A percentile compares a stretch with the other conserved stretches of the same genome.
phyloP scores from a whole-genome alignment of 2,329 filamentous ascomycete genomes.

The Penicillium palitans region DNA sequence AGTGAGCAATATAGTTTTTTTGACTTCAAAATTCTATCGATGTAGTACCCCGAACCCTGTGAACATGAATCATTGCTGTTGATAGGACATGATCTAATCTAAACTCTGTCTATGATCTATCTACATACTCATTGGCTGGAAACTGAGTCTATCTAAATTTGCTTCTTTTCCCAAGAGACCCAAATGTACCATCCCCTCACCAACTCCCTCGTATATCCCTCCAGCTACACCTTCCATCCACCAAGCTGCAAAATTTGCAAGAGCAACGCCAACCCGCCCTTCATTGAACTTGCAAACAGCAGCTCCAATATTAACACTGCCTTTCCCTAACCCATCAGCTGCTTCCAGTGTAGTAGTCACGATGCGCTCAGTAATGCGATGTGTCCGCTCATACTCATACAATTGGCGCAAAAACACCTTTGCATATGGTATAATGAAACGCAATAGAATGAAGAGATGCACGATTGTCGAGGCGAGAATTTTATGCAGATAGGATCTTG shows the following conservation, averaged over 20 bases:
- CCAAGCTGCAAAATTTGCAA: slow-evolving; percentile 61
- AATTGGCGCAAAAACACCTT: slow-evolving; percentile 55
- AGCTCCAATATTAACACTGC: slow-evolving; percentile 54
- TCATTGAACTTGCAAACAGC: slow-evolving; percentile 63
- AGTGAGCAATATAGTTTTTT: not conserved
- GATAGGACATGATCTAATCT: not conserved
- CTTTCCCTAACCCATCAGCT: slow-evolving; percentile 56
- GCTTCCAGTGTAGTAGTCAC: slow-evolving; percentile 54
- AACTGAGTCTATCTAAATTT: slow-evolving; percentile 20
- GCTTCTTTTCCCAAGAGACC: slow-evolving; percentile 31
- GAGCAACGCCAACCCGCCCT: slow-evolving; percentile 61
- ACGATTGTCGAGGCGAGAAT: slow-evolving; percentile 58
- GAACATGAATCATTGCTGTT: not conserved
- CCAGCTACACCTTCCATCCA: slow-evolving; percentile 64
- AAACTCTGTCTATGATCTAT: not conserved
- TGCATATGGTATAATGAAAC: slow-evolving; percentile 63
- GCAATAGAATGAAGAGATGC: slow-evolving; percentile 59
- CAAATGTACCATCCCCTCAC: slow-evolving; percentile 54
- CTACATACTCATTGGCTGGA: slow-evolving; percentile 9
- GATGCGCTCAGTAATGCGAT: slow-evolving; percentile 63
- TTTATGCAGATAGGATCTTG: slow-evolving; percentile 58
- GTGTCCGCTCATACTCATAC: slow-evolving; percentile 64
- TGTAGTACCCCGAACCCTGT: not conserved
- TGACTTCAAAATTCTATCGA: not conserved
- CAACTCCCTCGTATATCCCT: slow-evolving; percentile 65